Evolutionary conservation across 495 filamentous ascomycete genomes (phyloP), one percentile per base, ranked within the genome.

Genomic region (Parmelia sp.): DNA sequence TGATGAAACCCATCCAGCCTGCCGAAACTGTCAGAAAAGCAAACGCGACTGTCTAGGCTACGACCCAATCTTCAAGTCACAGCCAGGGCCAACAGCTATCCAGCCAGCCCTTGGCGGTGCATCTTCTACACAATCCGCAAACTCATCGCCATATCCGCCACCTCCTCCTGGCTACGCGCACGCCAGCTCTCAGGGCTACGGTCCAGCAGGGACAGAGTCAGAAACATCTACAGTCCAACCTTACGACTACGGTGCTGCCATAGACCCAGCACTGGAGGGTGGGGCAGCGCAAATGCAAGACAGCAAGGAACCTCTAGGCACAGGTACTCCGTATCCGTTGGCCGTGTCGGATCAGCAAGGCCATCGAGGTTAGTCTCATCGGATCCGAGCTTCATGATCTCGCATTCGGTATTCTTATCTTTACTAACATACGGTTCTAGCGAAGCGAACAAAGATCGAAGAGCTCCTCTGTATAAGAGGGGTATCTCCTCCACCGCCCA

Each of bases 31-130:
- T 77, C 88, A 92, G 72, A 98, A 97, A 77, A 96, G 91, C 71
- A 97, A 97, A 76, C 90, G 94, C 70, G 94, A 97, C 72, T 98
- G 94, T 73, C 75, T 96, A 58, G 94, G 94, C 55, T 98, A 98
- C 85, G 94, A 98, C 74, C 94, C 94, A 44, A 95, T 97, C 66
- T 98, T 98, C 79, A 95, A 96, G 75, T 84, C 88, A 70, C 89
- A 92, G 70, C 86, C 89, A 57, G 85, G 86, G 25, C 89, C 90
- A 21, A 80, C 89, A 49, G 82, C 86, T 59, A 91, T 95, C 67
- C 90, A 93, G 73, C 89, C 90, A 65, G 88, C 87, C 67, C 84
- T 82, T 60, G 84, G 81, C 66, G 76, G 77, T 66, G 77, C 79
- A 58, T 78, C 77, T 31, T 77, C 76, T 49, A 70, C 80, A 58